A percentile compares a stretch with the other conserved stretches of the same genome.
phyloP scores from a whole-genome alignment of 495 filamentous ascomycete genomes.

The Aspergillus sparsus region DNA sequence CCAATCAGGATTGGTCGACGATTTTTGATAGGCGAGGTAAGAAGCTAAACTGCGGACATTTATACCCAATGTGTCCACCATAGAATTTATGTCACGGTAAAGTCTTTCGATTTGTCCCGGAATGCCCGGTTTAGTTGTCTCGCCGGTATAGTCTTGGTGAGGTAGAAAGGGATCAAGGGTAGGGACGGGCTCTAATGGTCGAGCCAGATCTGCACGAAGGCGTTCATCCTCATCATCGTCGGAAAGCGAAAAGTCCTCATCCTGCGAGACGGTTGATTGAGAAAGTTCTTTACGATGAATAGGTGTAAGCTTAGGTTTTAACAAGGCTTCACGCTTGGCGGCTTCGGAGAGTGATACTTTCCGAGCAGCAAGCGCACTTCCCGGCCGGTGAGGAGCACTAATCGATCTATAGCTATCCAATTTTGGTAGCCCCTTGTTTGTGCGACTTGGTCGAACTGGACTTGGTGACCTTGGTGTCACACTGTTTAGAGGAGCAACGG shows the following conservation, averaged over 20 bases:
- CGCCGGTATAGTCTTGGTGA: conserved; percentile 66
- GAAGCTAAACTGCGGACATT: conserved; percentile 75
- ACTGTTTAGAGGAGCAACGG: conserved; percentile 50
- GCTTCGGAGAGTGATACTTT: conserved; percentile 42
- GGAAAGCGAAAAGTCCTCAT: conserved; percentile 46
- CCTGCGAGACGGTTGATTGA: conserved; percentile 33
- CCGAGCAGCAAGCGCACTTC: conserved; percentile 40
- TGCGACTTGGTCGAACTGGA: conserved; percentile 58
- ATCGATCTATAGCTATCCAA: conserved; percentile 56
- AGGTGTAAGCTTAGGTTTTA: conserved; percentile 30
- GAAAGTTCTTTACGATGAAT: conserved; percentile 35
- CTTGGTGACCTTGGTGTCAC: conserved; percentile 77
- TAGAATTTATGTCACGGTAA: conserved; percentile 92
- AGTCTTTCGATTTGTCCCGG: conserved; percentile 80
- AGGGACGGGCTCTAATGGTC: conserved; percentile 51
- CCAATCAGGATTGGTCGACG: conserved; percentile 55
- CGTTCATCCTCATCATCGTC: conserved; percentile 66
- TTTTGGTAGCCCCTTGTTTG: conserved; percentile 48
- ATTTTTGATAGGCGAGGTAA: conserved; percentile 63
- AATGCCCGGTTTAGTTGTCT: conserved; percentile 59
- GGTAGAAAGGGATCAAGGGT: conserved; percentile 65
- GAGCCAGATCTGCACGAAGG: conserved; percentile 58
- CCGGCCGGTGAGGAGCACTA: conserved; percentile 53
- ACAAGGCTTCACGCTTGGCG: conserved; percentile 35
- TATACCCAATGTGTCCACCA: conserved; percentile 89